A percentile compares a stretch with the other conserved stretches of the same genome.
phyloP scores from a whole-genome alignment of 768 basidiomycete genomes.

The Fomitopsis pulvina region DNA sequence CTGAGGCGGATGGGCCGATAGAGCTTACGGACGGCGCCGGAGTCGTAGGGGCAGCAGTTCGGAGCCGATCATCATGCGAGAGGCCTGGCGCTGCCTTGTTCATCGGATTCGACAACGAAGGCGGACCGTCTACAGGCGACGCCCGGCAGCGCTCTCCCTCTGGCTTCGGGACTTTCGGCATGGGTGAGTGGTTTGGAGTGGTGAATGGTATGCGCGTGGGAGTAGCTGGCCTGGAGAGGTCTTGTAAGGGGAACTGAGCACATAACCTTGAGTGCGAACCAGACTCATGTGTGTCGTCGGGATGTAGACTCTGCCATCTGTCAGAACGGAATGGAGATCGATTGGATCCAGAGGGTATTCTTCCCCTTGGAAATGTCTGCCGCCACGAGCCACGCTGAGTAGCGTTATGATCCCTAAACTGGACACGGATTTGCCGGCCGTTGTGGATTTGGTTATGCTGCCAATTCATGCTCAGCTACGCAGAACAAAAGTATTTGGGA shows the following conservation, averaged over 20 bases:
- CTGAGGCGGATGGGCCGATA: slow-evolving; percentile 25
- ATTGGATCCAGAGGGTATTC: background rate
- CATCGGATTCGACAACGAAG: too few relatives aligned
- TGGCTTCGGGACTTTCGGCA: too few relatives aligned
- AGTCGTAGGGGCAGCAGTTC: slow-evolving; percentile 17
- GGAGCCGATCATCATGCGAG: slow-evolving; percentile 1
- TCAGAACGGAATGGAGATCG: background rate
- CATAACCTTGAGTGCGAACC: too few relatives aligned
- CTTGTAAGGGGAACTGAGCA: too few relatives aligned
- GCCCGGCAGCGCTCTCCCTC: too few relatives aligned
- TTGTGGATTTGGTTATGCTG: slow-evolving; percentile 67
- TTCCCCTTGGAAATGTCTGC: slow-evolving; percentile 24
- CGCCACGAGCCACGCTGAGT: slow-evolving; percentile 41
- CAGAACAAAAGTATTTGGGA: background rate
- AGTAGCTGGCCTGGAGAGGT: too few relatives aligned
- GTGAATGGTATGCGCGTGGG: too few relatives aligned
- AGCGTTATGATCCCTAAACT: slow-evolving; percentile 63
- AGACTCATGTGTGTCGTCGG: too few relatives aligned
- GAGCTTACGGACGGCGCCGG: slow-evolving; percentile 31
- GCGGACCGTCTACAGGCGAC: too few relatives aligned
- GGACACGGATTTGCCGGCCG: slow-evolving; percentile 70
- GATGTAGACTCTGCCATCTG: background rate
- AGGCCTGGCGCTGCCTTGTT: slow-evolving; percentile 20
- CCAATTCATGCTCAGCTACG: slow-evolving; percentile 3
- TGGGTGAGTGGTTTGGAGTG: too few relatives aligned